Base-by-base conservation (phyloP, 495 filamentous ascomycete genomes). In the Penicillium subrubescens region DNA sequence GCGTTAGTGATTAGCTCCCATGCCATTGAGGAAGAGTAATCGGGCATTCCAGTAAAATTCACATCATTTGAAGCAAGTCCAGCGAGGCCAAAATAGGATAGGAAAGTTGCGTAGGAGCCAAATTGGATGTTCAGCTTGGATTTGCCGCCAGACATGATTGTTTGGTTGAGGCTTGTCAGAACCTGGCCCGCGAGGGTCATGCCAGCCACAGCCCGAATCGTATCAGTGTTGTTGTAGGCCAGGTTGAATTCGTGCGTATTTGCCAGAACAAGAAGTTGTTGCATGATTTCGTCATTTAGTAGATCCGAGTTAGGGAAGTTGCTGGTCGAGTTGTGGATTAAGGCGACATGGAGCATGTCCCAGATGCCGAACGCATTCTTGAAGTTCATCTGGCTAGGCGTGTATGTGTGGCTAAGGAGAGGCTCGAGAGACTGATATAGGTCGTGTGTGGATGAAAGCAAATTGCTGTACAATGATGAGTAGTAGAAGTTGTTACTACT, bases 321-420 rank as follows among this genome's bases (percentile, higher is more conserved):
- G 15, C 31, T 64, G 14, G 21, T 8, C 17, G 65, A 57, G 2
- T 83, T 83, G 69, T 83, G 79, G 61, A 83, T 82, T 2, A 53
- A 39, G 21, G 76, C 81, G 31, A 81, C 79, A 62, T 81, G 74
- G 37, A 83, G 63, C 35, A 79, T 65, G 66, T 83, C 81, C 69
- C 74, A 83, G 57, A 83, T 87, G 55, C 77, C 73, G 73, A 89
- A 92, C 33, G 85, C 89, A 73, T 91, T 90, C 71, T 87, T 85
- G 78, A 81, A 91, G 65, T 41, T 89, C n/a, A n/a, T n/a, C n/a
- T n/a, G n/a, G n/a, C n/a, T n/a, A n/a, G n/a, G n/a, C n/a, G n/a
- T n/a, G n/a, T n/a, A n/a, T n/a, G n/a, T n/a, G n/a, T n/a, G n/a
- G n/a, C n/a, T n/a, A n/a, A n/a, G n/a, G n/a, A n/a, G n/a, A n/a